Base-by-base conservation (phyloP, 345 rosid genomes). In the Anastatica hierochuntica region DNA sequence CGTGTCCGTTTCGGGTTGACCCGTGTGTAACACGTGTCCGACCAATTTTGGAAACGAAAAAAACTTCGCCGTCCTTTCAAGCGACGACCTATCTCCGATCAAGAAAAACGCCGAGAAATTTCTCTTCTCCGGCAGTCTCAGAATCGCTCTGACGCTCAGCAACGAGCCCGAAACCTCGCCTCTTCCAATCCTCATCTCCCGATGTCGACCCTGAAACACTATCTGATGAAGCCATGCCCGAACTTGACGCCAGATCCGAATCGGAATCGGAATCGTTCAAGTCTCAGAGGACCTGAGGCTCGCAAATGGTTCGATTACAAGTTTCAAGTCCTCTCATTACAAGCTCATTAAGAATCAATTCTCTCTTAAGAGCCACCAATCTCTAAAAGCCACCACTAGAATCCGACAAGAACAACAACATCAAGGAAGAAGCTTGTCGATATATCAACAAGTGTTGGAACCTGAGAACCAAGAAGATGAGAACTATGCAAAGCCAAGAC, bases 231-330 rank as follows among this genome's bases (percentile, higher is more conserved):
- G 39, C 64, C 26, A 72, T 31, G 6, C 41, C 67, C 10, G 74
- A 53, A 34, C 33, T 38, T 27, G 67, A 51, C 27, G 14, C 17
- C 4, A 59, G 45, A 26, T 24, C 68, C 11, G 80, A 69, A 50
- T 53, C 67, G 9, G 80, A 67, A 50, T 50, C 67, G 10, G 75
- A 73, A 18, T 85, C 95, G n/a, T 52, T 81, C 92, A 42, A 84
- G 49, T 56, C 82, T 84, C 19, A 77, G 70, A 80, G 92, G 96
- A 55, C 74, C 76, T 0, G 85, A 84, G 46, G 83, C 76, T 49
- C 87, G 96, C 35, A 80, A 79, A 53, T 86, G 82, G 85, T 87
- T 90, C 64, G 92, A n/a, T n/a, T n/a, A n/a, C n/a, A n/a, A n/a
- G n/a, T n/a, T n/a, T n/a, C n/a, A n/a, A n/a, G n/a, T n/a, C n/a